These are phyloP conservation scores for Dothideomycetidae sp. DNA, from an alignment of 2,329 filamentous ascomycete genomes.

Conservation along the genomic window DNA sequence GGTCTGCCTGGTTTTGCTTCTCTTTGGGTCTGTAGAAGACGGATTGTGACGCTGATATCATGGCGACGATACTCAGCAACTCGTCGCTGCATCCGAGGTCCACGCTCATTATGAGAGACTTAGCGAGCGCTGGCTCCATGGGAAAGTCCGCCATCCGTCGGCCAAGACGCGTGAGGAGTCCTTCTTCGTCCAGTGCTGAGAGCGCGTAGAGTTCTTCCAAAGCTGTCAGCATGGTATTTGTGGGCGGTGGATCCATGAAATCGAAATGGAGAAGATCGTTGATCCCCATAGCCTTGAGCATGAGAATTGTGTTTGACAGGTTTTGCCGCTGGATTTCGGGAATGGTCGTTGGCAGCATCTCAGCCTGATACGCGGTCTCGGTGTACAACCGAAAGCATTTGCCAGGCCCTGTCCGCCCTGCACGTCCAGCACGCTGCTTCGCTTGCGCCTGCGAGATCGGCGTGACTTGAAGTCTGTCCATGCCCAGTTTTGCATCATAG, in stretches of 20 bases:
- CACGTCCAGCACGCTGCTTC: slow-evolving; percentile 83
- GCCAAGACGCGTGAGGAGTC: slow-evolving; percentile 76
- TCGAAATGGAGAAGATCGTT: slow-evolving; percentile 95
- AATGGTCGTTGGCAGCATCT: slow-evolving; percentile 92
- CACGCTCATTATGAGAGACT: slow-evolving; percentile 75
- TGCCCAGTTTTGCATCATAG: slow-evolving; percentile 91
- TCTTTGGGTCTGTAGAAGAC: slow-evolving; percentile 96
- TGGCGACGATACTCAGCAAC: slow-evolving; percentile 83
- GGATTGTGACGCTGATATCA: slow-evolving; percentile 66
- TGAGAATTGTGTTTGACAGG: slow-evolving; percentile 79
- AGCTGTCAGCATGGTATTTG: slow-evolving; percentile 94
- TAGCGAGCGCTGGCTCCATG: slow-evolving; percentile 87
- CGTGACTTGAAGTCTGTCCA: slow-evolving; percentile 91
- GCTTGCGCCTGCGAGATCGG: slow-evolving; percentile 95
- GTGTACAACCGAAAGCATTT: slow-evolving; percentile 95
- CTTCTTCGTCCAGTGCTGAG: slow-evolving; percentile 86
- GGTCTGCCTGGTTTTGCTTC: slow-evolving; percentile 89
- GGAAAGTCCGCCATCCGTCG: slow-evolving; percentile 98
- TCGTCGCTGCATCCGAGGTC: slow-evolving; percentile 86
- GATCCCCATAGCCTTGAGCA: slow-evolving; percentile 98
- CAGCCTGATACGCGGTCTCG: slow-evolving; percentile 84
- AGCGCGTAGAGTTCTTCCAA: slow-evolving; percentile 90
- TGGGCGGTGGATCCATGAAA: slow-evolving; percentile 96
- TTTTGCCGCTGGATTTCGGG: slow-evolving; percentile 96
- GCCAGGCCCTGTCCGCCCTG: slow-evolving; percentile 84